Evolutionary conservation across 176 grass and related monocot species (phyloP), one percentile per base, ranked within the genome.

Genomic region (Miscanthus lutarioriparius): DNA sequence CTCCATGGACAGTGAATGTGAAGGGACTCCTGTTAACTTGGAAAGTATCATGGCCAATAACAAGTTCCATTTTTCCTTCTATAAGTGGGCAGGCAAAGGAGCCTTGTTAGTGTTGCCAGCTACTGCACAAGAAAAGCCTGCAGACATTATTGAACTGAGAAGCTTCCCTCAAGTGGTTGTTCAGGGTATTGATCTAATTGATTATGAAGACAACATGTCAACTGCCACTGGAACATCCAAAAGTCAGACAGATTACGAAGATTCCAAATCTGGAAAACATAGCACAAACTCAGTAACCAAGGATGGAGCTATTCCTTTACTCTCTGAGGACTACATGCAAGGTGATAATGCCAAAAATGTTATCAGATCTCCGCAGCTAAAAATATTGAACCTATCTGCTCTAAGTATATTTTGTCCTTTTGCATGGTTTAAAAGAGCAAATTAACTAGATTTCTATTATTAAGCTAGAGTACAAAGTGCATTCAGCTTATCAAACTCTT

Each of bases 61-160:
- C 69, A 80, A 92, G 33, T 96, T 96, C 62, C 93, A 99, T 87
- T 99, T 99, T 86, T 94, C 96, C 12, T 90, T 96, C 61, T 94
- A 94, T 23, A 96, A 85, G 67, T 99, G 96, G 96, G 91, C 84
- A 5, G 84, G 91, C 41, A 94, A 94, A 94, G 93, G 96, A 40
- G 90, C 89, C 49, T 86, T 87, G 25, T 87, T 99, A 30, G 80
- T 85, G 45, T 32, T 98, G 69, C 91, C 89, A 88, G 76, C 73
- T 88, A 79, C 51, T 23, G 65, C 36, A 48, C 69, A 92, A 30
- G 91, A 90, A 87, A 84, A 74, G 22, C 62, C 62, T 85, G 89
- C 53, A 37, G 80, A 86, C 62, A 37, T 86, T 69, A 83, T 76
- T 69, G 87, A 80, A 65, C 37, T 82, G 39, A 80, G 53, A 59